Evolutionary conservation across 108 stramenopile species (phyloP).

Genomic region (Halocafeteria seosinensis): DNA sequence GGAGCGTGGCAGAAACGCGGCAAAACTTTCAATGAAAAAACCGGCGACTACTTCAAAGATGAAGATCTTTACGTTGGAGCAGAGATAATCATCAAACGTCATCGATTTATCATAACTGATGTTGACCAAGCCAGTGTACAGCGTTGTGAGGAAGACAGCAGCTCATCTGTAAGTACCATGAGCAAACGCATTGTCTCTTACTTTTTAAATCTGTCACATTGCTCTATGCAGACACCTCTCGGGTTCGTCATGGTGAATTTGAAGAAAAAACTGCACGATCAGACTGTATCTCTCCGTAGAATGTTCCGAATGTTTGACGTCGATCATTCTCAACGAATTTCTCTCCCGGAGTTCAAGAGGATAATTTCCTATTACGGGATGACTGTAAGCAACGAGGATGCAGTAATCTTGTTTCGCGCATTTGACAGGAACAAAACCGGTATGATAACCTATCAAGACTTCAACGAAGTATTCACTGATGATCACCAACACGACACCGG

Average conservation of each 20-base stretch:
- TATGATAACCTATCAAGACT: background rate
- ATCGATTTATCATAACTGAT: background rate
- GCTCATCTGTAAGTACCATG: background rate
- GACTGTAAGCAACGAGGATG: background rate
- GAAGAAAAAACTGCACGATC: constrained; percentile 1
- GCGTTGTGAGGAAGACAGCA: background rate
- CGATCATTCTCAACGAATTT: background rate
- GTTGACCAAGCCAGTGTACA: background rate
- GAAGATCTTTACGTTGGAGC: constrained; percentile 7
- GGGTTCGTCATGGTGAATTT: constrained; percentile 4
- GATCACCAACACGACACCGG: background rate
- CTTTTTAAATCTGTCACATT: no score
- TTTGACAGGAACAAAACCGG: background rate
- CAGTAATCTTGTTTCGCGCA: background rate
- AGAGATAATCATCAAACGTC: background rate
- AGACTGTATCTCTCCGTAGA: background rate
- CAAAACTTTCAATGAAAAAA: constrained; percentile 5
- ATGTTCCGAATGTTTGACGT: constrained; percentile 6
- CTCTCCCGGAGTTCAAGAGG: constrained; percentile 3
- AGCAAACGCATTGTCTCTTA: no score
- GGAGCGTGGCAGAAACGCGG: constrained; percentile 27
- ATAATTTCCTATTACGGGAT: background rate
- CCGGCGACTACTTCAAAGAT: background rate
- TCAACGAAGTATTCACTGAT: background rate
- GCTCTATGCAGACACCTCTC: background rate